Conservation (phyloP, 2,329 filamentous ascomycete genomes). For the Sphaerulina vaccinii region DNA sequence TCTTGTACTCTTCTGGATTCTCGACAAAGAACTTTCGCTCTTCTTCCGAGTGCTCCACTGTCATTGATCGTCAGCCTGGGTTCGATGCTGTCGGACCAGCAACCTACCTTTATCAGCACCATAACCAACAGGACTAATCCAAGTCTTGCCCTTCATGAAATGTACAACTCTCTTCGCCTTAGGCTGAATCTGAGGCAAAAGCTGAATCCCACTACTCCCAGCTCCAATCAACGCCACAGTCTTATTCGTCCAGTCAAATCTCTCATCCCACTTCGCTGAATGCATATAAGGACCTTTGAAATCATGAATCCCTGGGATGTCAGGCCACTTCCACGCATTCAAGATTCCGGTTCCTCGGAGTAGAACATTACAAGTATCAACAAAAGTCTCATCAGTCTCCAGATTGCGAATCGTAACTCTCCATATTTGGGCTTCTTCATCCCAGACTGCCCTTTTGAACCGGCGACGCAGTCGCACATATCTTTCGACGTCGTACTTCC, state of each 20-base stretch:
- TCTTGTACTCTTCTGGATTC: conserved; percentile 7
- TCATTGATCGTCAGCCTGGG: not conserved
- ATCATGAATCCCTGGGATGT: conserved; percentile 38
- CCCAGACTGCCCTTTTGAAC: conserved; percentile 18
- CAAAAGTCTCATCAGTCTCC: not conserved
- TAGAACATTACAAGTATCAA: conserved; percentile 12
- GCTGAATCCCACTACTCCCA: conserved; percentile 42
- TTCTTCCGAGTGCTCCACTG: conserved; percentile 4
- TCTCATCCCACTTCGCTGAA: conserved; percentile 39
- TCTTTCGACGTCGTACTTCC: conserved; percentile 40
- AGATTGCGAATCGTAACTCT: conserved; percentile 10
- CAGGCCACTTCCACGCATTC: conserved; percentile 14
- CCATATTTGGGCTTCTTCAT: conserved; percentile 13
- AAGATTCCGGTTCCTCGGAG: conserved; percentile 14
- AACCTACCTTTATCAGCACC: conserved; percentile 36
- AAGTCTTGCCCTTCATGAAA: conserved; percentile 37
- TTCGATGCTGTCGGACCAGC: too few relatives aligned
- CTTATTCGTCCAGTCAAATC: conserved; percentile 34
- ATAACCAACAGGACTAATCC: not conserved
- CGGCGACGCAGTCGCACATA: conserved; percentile 35
- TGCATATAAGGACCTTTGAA: conserved; percentile 41
- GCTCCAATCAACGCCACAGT: conserved; percentile 43
- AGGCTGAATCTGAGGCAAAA: conserved; percentile 50
- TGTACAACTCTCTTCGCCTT: conserved; percentile 43
- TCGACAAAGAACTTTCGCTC: not conserved